These are phyloP conservation scores for Lecanicillium sp. DNA, from an alignment of 2,329 filamentous ascomycete genomes.

Conservation along the genomic window DNA sequence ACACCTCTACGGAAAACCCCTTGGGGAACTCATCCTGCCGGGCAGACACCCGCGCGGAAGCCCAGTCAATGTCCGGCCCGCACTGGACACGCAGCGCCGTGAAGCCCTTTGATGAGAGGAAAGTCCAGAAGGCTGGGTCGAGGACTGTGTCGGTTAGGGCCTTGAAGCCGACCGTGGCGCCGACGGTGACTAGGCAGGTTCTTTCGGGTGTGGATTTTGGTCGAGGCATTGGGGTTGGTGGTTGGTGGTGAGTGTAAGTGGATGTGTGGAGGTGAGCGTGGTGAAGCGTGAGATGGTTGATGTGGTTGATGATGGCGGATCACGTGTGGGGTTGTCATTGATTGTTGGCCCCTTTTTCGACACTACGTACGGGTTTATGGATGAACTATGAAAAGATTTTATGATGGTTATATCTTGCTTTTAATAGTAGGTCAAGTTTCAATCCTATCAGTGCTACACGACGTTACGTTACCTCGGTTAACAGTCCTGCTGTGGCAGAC, in stretches of 20 bases:
- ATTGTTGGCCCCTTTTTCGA: too few relatives aligned
- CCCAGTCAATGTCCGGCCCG: slow-evolving; percentile 53
- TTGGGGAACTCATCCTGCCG: slow-evolving; percentile 16
- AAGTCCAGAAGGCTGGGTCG: slow-evolving; percentile 51
- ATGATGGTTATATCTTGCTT: too few relatives aligned
- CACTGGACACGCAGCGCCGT: slow-evolving; percentile 74
- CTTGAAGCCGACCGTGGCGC: slow-evolving; percentile 81
- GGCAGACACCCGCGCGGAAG: slow-evolving; percentile 14
- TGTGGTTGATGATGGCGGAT: background rate
- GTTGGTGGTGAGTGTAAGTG: background rate
- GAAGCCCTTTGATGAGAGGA: slow-evolving; percentile 53
- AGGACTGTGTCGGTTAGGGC: slow-evolving; percentile 62
- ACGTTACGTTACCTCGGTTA: too few relatives aligned
- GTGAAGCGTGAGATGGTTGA: background rate
- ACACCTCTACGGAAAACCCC: slow-evolving; percentile 19
- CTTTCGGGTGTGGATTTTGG: slow-evolving; percentile 13
- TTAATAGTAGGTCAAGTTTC: too few relatives aligned
- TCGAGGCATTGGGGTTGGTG: background rate
- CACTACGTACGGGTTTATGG: too few relatives aligned
- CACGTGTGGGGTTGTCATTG: background rate
- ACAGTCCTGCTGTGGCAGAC: too few relatives aligned
- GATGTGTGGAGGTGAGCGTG: background rate
- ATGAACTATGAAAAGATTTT: too few relatives aligned
- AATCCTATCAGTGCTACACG: too few relatives aligned
- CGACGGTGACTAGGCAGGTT: slow-evolving; percentile 79